A percentile compares a stretch with the other conserved stretches of the same genome.
Conservation (phyloP, 768 basidiomycete species). For the Calocybe cyanea region DNA sequence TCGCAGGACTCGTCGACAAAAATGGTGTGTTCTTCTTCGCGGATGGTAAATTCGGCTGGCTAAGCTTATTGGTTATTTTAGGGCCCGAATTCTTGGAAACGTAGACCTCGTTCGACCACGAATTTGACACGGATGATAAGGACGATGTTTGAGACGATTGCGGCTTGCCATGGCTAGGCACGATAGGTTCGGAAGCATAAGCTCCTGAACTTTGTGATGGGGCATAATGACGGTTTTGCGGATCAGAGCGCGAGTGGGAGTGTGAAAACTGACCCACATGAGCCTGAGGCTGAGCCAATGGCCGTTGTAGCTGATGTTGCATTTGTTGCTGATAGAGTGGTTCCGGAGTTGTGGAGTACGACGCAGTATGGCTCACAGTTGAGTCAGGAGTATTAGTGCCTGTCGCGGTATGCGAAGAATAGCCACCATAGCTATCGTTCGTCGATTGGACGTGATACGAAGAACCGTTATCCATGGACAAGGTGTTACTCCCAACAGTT, state of each 20-base stretch:
- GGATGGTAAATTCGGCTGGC: background rate
- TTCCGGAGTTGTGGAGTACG: conserved; percentile 26
- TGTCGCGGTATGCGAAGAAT: conserved; percentile 13
- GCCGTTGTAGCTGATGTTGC: conserved; percentile 14
- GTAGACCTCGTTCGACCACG: conserved; percentile 19
- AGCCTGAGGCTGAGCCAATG: conserved; percentile 7
- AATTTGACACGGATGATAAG: conserved; percentile 18
- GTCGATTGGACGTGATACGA: conserved; percentile 12
- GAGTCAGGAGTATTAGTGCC: conserved; percentile 13
- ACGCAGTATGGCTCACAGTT: conserved; percentile 15
- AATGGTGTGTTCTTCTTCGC: background rate
- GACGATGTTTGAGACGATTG: conserved; percentile 16
- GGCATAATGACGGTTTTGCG: conserved; percentile 11
- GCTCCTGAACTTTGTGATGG: conserved; percentile 2
- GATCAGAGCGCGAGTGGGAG: conserved; percentile 4
- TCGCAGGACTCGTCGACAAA: background rate
- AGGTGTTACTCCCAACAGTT: conserved; percentile 10
- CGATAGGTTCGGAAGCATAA: conserved; percentile 6
- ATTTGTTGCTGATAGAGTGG: conserved; percentile 24
- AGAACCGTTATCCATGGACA: conserved; percentile 3
- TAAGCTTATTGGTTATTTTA: conserved; percentile 5
- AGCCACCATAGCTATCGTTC: conserved; percentile 14
- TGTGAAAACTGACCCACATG: background rate
- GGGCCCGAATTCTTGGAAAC: conserved; percentile 5
- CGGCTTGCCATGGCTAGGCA: conserved; percentile 7